phyloP scores from a whole-genome alignment of 2,329 filamentous ascomycete species.

The Catunica adiposa region DNA sequence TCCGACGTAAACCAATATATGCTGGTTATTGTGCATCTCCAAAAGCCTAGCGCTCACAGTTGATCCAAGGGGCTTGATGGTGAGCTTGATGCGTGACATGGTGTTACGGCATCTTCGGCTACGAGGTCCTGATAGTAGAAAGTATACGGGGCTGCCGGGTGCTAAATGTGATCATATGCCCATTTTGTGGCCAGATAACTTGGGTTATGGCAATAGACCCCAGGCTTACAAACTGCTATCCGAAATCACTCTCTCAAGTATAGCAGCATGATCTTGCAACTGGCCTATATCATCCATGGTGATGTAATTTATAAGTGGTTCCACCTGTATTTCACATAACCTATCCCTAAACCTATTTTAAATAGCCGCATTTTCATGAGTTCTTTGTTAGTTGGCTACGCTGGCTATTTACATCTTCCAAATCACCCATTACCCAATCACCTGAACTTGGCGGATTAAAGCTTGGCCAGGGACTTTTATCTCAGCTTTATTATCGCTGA shows the following conservation, averaged over 20 bases:
- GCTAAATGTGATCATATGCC: background rate
- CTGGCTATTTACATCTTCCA: no score
- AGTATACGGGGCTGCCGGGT: background rate
- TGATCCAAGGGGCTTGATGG: background rate
- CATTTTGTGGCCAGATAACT: background rate
- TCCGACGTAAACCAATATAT: no score
- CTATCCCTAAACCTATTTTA: background rate
- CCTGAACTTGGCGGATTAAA: background rate
- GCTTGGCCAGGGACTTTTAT: background rate
- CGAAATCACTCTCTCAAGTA: background rate
- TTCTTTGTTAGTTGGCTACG: no score
- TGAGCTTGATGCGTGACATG: background rate
- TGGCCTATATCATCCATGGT: background rate
- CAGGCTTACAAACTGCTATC: background rate
- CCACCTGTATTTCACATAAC: background rate
- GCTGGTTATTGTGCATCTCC: no score
- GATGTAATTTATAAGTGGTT: background rate
- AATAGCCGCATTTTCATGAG: no score
- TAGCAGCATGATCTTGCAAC: background rate
- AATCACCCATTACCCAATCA: background rate
- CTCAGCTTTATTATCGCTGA: background rate
- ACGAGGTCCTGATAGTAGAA: background rate
- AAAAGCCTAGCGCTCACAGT: background rate
- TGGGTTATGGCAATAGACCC: background rate
- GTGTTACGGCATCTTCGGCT: background rate